Percentiles rank a stretch among this genome's conserved stretches.
These are phyloP conservation scores for Thermochaetoides thermophila DNA, from an alignment of 495 filamentous ascomycete genomes.

Conservation along the genomic window DNA sequence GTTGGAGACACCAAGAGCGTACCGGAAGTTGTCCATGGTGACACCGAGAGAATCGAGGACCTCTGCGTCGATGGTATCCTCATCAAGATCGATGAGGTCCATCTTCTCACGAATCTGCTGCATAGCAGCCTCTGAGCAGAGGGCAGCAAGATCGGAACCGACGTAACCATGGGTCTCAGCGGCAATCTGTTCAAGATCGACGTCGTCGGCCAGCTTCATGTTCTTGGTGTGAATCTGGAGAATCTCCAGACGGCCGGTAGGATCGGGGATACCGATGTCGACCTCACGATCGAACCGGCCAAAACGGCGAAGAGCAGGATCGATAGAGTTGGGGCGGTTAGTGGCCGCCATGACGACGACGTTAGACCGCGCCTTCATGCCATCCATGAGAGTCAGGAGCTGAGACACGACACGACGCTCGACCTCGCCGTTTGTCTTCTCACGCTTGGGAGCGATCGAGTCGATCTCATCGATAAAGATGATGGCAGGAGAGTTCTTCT, in stretches of 20 bases:
- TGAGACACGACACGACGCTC: slow-evolving; percentile 97
- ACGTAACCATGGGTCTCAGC: slow-evolving; percentile 98
- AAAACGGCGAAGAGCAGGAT: slow-evolving; percentile 91
- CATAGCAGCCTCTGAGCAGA: slow-evolving; percentile 98
- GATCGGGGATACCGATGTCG: slow-evolving; percentile 94
- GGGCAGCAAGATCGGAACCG: slow-evolving; percentile 95
- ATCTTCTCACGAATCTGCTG: slow-evolving; percentile 99
- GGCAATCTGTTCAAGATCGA: slow-evolving; percentile 92
- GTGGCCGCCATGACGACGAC: slow-evolving; percentile 98
- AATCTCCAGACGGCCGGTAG: slow-evolving; percentile 96
- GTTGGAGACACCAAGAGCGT: slow-evolving; percentile 93
- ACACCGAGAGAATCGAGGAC: slow-evolving; percentile 95
- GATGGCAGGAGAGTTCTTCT: slow-evolving; percentile 98
- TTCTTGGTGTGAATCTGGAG: slow-evolving; percentile 99
- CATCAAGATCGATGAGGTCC: slow-evolving; percentile 97
- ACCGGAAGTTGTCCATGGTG: slow-evolving; percentile 99
- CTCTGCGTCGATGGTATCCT: slow-evolving; percentile 97
- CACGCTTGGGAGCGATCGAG: slow-evolving; percentile 96
- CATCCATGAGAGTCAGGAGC: slow-evolving; percentile 95
- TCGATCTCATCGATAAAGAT: slow-evolving; percentile 99
- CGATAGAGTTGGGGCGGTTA: slow-evolving; percentile 94
- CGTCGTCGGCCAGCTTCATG: slow-evolving; percentile 97
- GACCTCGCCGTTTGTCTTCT: slow-evolving; percentile 98
- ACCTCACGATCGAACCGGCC: slow-evolving; percentile 98
- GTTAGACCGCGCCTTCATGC: slow-evolving; percentile 98